These are phyloP conservation scores for Rosa persica DNA, from an alignment of 306 rosid species.

Conservation along the genomic window DNA sequence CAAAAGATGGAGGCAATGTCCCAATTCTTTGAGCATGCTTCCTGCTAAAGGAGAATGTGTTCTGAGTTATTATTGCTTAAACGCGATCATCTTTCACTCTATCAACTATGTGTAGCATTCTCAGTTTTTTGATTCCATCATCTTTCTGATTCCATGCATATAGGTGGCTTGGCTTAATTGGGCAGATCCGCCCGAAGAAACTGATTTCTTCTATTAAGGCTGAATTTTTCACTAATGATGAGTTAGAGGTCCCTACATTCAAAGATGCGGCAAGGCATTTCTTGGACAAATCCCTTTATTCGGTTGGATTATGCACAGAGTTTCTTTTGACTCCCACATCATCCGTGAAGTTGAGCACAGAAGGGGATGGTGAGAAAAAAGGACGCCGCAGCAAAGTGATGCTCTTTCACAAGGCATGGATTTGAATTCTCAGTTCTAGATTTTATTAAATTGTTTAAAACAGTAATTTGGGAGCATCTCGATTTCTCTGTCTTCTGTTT, in stretches of 20 bases:
- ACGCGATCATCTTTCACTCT: neutral
- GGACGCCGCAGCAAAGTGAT: conserved; percentile 56
- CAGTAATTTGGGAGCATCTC: neutral
- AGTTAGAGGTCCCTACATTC: conserved; percentile 48
- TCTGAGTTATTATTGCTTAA: conserved; percentile 9
- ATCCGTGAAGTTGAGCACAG: conserved; percentile 53
- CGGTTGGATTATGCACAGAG: conserved; percentile 67
- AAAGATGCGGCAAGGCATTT: conserved; percentile 72
- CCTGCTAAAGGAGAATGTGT: conserved; percentile 5
- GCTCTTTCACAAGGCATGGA: conserved; percentile 57
- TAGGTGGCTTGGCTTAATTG: conserved; percentile 86
- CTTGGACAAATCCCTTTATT: conserved; percentile 65
- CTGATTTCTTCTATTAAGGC: conserved; percentile 59
- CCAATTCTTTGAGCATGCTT: conserved; percentile 12
- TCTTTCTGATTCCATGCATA: conserved; percentile 10
- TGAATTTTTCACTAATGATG: conserved; percentile 48
- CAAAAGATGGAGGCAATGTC: neutral
- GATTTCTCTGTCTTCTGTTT: neutral
- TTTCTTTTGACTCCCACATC: conserved; percentile 48
- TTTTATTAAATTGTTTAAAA: conserved; percentile 10
- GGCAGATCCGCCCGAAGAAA: conserved; percentile 86
- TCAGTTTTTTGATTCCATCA: conserved; percentile 15
- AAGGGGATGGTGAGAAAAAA: conserved; percentile 73
- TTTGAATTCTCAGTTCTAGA: conserved; percentile 13
- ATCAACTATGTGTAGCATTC: neutral